Evolutionary conservation across 2,329 filamentous ascomycete species (phyloP), one percentile per base, ranked within the genome.

Genomic region (Penicillium sp.): DNA sequence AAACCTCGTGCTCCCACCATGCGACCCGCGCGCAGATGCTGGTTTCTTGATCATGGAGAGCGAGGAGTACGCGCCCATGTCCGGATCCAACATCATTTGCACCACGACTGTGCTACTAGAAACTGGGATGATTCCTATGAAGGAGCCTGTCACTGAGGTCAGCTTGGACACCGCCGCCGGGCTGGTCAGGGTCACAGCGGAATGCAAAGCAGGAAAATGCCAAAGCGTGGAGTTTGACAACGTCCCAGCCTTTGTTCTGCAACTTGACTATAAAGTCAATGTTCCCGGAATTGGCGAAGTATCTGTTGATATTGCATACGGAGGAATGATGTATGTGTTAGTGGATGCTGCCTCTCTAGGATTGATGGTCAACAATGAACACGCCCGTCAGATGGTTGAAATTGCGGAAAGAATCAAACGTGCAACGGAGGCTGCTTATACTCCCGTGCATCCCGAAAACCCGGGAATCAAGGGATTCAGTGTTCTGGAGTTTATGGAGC

Each of bases 11-110:
- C 70, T 82, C 0, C 71, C 79, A 0, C 78, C 81, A 0, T 82
- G 79, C 65, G 70, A 82, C 56, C 78, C 79, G 0, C 61, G 68
- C 1, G 80, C 81, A 0, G 78, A 82, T 60, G 79, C 77, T 0
- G 81, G 78, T 0, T 79, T 83, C 55, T 60, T 83, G 45, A 82
- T 73, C 43, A 79, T 83, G 76, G 80, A 81, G 63, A 76, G 74
- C 58, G 79, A 81, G 22, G 77, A 82, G 55, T 82, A 80, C 70
- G 75, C 74, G 2, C 75, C 77, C 1, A 80, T 80, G 78, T 81
- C 80, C 3, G 80, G 81, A 0, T 75, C 76, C 2, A 82, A 83
- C 52, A 77, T 76, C 1, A 81, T 83, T 16, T 78, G 74, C 51
- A 79, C 77, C 0, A 68, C 75, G 0, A 82, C 81, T 0, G 81